Percentiles rank a stretch among this genome's conserved stretches.
Evolutionary conservation across 257 asterid species (phyloP).

Genomic region (Penstemon davidsonii): DNA sequence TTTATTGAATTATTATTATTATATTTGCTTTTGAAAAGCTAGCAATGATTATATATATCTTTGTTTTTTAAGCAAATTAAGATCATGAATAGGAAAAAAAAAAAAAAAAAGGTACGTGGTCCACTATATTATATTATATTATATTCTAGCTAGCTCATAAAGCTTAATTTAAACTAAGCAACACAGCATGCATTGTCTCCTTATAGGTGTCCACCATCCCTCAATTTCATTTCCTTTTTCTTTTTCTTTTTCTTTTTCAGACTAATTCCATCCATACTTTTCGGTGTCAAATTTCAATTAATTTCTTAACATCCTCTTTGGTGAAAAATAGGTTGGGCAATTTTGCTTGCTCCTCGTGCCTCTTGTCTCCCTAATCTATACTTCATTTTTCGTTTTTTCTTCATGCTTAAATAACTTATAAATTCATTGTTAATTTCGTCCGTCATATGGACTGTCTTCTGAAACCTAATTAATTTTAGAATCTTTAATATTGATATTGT

Average conservation of each 20-base stretch:
- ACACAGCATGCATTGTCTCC: conserved; percentile 54
- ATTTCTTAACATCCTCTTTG: conserved; percentile 1
- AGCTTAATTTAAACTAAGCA: conserved; percentile 21
- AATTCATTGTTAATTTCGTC: no score
- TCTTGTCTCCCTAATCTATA: neutral
- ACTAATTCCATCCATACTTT: conserved; percentile 1
- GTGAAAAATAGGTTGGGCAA: conserved; percentile 16
- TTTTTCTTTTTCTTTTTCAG: neutral
- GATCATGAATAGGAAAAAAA: conserved; percentile 3
- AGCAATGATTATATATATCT: conserved; percentile 31
- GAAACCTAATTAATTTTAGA: no score
- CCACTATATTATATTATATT: no score
- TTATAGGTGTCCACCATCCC: conserved; percentile 29
- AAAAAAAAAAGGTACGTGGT: neutral
- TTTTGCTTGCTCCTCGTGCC: conserved; percentile 5
- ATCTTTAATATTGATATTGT: no score
- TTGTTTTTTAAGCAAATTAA: conserved; percentile 38
- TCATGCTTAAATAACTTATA: no score
- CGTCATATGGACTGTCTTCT: no score
- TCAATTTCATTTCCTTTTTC: conserved; percentile 27
- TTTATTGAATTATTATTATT: conserved; percentile 10
- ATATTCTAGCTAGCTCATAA: no score
- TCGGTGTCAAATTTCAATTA: conserved; percentile 11
- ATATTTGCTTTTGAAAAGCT: conserved; percentile 20
- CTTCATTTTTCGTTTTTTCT: neutral